Conservation (phyloP, 805 yeast species). For the Ogataea nakhonphanomensis region DNA sequence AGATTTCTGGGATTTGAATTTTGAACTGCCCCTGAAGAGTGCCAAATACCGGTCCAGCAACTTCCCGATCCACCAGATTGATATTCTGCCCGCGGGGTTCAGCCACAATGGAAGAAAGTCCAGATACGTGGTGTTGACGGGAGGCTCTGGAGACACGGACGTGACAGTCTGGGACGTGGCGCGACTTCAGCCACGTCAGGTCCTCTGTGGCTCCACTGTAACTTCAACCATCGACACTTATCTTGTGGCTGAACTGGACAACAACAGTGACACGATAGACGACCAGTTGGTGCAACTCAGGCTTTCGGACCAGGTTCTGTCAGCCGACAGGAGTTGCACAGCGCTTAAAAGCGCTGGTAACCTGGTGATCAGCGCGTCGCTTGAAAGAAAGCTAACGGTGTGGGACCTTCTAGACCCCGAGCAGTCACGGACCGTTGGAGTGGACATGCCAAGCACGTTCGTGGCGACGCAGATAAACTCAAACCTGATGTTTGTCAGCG, state of each 20-base stretch:
- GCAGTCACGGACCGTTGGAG: constrained; percentile 33
- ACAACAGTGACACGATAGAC: constrained; percentile 21
- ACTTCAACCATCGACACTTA: constrained; percentile 27
- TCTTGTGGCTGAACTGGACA: constrained; percentile 22
- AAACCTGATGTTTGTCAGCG: constrained; percentile 39
- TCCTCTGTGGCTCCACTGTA: constrained; percentile 25
- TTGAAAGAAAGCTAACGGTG: constrained; percentile 26
- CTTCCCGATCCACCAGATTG: constrained; percentile 48
- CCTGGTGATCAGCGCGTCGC: constrained; percentile 17
- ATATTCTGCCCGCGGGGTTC: constrained; percentile 39
- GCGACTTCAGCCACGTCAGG: constrained; percentile 47
- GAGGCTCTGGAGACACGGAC: constrained; percentile 61
- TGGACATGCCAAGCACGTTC: constrained; percentile 16
- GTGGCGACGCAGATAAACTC: constrained; percentile 38
- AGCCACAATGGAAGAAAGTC: constrained; percentile 34
- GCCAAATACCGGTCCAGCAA: constrained; percentile 49
- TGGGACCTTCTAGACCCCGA: constrained; percentile 38
- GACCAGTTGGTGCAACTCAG: constrained; percentile 21
- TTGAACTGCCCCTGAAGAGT: constrained; percentile 53
- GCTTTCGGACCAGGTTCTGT: constrained; percentile 10
- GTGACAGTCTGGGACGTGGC: constrained; percentile 76
- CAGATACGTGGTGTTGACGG: constrained; percentile 53
- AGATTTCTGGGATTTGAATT: constrained; percentile 79
- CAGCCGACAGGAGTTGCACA: constrained; percentile 25
- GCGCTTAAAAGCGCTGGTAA: constrained; percentile 18